Conservation (phyloP, 2,329 filamentous ascomycete species). For the Alternaria sp. region DNA sequence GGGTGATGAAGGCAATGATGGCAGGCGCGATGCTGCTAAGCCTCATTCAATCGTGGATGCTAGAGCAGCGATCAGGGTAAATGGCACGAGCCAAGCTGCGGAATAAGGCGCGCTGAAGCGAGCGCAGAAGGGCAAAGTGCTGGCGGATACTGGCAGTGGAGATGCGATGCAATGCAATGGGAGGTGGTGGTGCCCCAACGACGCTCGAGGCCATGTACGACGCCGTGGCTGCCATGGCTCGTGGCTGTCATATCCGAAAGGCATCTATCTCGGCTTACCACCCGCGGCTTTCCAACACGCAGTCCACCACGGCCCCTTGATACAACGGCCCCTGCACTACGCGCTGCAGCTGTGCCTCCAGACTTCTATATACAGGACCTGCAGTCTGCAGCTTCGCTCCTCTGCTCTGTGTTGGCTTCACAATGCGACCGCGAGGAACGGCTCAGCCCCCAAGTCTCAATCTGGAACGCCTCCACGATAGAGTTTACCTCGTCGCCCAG, state of each 20-base stretch:
- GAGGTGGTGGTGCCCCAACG: not conserved
- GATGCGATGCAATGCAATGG: conserved; percentile 1
- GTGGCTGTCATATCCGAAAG: conserved; percentile 7
- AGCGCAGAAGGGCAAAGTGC: conserved; percentile 4
- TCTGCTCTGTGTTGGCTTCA: not conserved
- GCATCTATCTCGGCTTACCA: conserved; percentile 4
- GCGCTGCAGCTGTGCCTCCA: conserved; percentile 11
- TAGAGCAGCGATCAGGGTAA: conserved; percentile 19
- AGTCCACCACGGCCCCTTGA: conserved; percentile 4
- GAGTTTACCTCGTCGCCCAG: conserved; percentile 10
- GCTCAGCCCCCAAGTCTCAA: conserved; percentile 6
- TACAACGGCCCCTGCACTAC: conserved; percentile 12
- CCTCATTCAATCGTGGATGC: conserved; percentile 16
- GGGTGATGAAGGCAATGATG: conserved; percentile 2
- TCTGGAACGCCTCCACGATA: conserved; percentile 2
- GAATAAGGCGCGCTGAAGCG: conserved; percentile 14
- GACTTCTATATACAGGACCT: conserved; percentile 6
- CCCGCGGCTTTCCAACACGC: conserved; percentile 1
- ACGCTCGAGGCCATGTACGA: conserved; percentile 8
- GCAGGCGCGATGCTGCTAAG: conserved; percentile 19
- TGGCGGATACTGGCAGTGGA: not conserved
- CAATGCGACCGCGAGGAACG: not conserved
- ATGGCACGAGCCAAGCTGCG: conserved; percentile 15
- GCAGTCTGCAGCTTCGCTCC: not conserved
- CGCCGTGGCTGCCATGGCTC: not conserved